These are phyloP conservation scores for Karstenula rhodostoma DNA, from an alignment of 2,329 filamentous ascomycete species.

Conservation along the genomic window DNA sequence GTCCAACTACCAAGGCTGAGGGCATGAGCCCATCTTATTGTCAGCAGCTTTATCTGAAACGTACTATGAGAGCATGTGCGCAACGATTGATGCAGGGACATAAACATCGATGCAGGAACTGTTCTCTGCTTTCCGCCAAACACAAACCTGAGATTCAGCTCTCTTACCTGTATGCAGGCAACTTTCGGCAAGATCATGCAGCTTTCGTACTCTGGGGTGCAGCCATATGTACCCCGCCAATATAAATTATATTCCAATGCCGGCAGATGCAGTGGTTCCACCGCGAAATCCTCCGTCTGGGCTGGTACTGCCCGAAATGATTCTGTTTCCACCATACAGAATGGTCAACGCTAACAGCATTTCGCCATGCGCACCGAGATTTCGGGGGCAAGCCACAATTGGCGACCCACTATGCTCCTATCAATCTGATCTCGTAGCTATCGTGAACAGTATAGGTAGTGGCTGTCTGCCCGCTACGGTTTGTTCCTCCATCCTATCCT, in stretches of 20 bases:
- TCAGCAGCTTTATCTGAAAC: constrained; percentile 4
- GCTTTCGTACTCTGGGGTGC: background rate
- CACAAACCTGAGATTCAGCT: background rate
- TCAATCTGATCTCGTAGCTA: background rate
- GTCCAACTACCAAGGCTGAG: background rate
- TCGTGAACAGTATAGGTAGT: constrained; percentile 3
- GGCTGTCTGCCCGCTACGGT: background rate
- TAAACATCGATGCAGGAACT: background rate
- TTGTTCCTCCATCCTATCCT: background rate
- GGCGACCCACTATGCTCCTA: constrained; percentile 7
- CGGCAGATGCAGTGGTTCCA: background rate
- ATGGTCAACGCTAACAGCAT: constrained; percentile 7
- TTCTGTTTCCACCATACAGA: constrained; percentile 11
- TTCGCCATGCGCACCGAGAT: constrained; percentile 5
- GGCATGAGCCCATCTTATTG: background rate
- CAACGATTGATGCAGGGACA: background rate
- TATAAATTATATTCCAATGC: background rate
- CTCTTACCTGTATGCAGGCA: background rate
- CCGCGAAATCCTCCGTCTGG: constrained; percentile 9
- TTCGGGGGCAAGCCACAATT: background rate
- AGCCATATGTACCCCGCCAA: constrained; percentile 4
- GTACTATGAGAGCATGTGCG: constrained; percentile 1
- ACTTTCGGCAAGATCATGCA: background rate
- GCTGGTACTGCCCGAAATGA: background rate
- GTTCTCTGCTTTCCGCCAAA: background rate